These are phyloP conservation scores for Fusarium proliferatum DNA, from an alignment of 2,329 filamentous ascomycete species.

Conservation along the genomic window DNA sequence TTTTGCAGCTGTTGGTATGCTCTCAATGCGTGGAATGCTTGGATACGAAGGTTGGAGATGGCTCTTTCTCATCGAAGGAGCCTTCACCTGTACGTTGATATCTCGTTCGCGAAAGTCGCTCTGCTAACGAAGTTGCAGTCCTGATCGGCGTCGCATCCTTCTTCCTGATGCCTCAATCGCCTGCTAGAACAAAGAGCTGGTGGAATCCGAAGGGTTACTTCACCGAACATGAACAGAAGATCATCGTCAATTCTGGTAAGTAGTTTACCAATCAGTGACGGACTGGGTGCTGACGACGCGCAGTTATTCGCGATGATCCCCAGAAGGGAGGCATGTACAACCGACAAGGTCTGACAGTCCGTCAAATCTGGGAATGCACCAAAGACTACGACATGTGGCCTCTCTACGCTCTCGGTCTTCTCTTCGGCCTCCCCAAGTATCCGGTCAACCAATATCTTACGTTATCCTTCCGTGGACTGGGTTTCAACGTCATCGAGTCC, in stretches of 20 bases:
- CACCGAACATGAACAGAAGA: constrained; percentile 49
- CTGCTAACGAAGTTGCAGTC: not conserved
- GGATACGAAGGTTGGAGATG: constrained; percentile 68
- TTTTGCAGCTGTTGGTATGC: constrained; percentile 52
- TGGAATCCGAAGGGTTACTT: not conserved
- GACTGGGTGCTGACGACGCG: too few species aligned
- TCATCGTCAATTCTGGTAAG: constrained; percentile 60
- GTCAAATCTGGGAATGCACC: constrained; percentile 57
- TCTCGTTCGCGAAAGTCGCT: accelerated
- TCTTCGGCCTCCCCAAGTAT: constrained; percentile 59
- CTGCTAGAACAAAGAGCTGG: not conserved
- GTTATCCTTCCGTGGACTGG: constrained; percentile 61
- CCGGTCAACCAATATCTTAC: constrained; percentile 63
- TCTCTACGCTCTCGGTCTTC: constrained; percentile 60
- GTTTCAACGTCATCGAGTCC: constrained; percentile 61
- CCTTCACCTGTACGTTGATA: constrained; percentile 10
- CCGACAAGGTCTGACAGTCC: constrained; percentile 58
- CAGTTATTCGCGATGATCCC: constrained; percentile 64
- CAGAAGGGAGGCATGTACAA: constrained; percentile 67
- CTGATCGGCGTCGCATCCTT: not conserved
- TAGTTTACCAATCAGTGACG: too few species aligned
- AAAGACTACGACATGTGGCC: constrained; percentile 66
- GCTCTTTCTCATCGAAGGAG: constrained; percentile 58
- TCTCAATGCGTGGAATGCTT: constrained; percentile 64
- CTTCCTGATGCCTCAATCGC: not conserved